Base-by-base conservation (phyloP, 768 basidiomycete genomes). In the Suillus alpinus region DNA sequence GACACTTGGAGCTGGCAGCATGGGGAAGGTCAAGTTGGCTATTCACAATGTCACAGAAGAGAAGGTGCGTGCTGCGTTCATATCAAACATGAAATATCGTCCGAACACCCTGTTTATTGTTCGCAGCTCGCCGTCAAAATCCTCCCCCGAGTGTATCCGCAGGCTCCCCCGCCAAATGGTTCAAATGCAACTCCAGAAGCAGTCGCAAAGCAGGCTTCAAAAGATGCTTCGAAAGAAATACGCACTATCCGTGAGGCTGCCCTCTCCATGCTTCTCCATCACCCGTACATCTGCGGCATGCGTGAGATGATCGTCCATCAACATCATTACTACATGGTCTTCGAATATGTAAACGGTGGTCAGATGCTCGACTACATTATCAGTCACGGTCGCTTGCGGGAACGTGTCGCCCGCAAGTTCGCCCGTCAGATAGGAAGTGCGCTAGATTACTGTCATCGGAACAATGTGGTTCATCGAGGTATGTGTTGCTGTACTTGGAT, bases 281-380 rank as follows among this genome's bases (percentile, higher is more conserved):
- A 99, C 71, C 97, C 97, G 2, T 98, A 98, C 75, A 93, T 99
- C 71, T 98, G 96, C 73, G 97, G 97, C 59, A 99, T 98, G 96
- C 90, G 94, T 66, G 94, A 96, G 78, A 95, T 99, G 91, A 94
- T 98, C 71, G 81, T 95, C 29, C 96, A 98, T 77, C 92, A 93
- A 62, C 89, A 99, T 69, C 95, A 99, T 76, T 98, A 98, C 78
- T 99, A 98, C 81, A 98, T 99, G 94, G 93, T 98, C 10, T 94
- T 92, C 73, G 97, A 99, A 75, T 98, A 97, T 74, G 93, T 98
- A 76, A 96, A 95, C 67, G 97, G 97, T 36, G 97, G 97, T 0
- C 97, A 99, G 81, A 95, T 99, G 94, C 86, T 99, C 66, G 97
- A 99, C 83, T 99, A 96, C 74, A 98, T 99, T 78, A 99, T 99